Conservation (phyloP, 2,329 filamentous ascomycete species). For the Lasiodiplodia sp. region DNA sequence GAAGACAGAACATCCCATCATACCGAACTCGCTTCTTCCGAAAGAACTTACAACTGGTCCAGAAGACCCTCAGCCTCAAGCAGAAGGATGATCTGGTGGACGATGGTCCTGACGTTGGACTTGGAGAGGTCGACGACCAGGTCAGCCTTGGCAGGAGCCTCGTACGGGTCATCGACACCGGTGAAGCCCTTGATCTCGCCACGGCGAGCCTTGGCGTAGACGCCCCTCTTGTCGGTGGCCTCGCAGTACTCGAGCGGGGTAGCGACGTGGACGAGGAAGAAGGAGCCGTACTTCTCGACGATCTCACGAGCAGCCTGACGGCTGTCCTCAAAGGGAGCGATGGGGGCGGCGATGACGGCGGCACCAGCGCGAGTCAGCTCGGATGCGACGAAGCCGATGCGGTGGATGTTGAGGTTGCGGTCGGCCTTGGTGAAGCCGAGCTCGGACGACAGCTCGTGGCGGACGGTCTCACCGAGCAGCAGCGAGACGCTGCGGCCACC, state of each 20-base stretch:
- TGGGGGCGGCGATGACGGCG: constrained; percentile 94
- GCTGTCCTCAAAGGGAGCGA: constrained; percentile 86
- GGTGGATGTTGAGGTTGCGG: constrained; percentile 91
- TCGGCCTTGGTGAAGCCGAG: constrained; percentile 94
- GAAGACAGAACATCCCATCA: neutral
- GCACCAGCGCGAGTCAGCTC: constrained; percentile 93
- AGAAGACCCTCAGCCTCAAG: constrained; percentile 89
- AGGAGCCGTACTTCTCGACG: constrained; percentile 86
- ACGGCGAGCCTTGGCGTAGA: constrained; percentile 82
- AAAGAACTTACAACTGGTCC: constrained; percentile 63
- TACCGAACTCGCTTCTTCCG: neutral
- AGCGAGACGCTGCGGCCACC: constrained; percentile 93
- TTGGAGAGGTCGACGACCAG: constrained; percentile 84
- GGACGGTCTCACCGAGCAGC: constrained; percentile 93
- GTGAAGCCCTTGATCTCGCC: constrained; percentile 99
- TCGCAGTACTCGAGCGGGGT: constrained; percentile 92
- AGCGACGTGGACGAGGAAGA: constrained; percentile 94
- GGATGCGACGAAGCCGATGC: constrained; percentile 94
- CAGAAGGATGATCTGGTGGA: constrained; percentile 95
- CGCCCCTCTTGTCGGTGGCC: constrained; percentile 91
- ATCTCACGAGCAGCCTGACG: constrained; percentile 81
- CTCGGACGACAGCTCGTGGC: constrained; percentile 89
- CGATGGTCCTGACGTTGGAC: constrained; percentile 88
- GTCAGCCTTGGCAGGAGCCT: constrained; percentile 80
- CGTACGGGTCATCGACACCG: constrained; percentile 96